Conservation (phyloP, 129 eudicot genomes). For the Flaveria brownii region DNA sequence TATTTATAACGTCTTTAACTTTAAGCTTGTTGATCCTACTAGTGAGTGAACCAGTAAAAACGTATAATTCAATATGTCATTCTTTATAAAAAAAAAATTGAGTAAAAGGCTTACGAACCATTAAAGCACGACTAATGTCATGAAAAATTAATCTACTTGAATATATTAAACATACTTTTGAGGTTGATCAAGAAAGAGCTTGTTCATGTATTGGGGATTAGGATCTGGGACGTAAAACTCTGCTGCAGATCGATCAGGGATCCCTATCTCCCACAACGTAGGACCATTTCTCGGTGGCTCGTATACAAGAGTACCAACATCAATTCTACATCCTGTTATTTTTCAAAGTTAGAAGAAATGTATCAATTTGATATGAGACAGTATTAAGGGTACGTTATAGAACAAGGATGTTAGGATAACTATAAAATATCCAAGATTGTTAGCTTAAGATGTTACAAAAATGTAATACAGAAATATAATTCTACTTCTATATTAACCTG, state of each 20-base stretch:
- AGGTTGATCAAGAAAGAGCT: slow-evolving; percentile 65
- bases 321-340: slow-evolving; percentile 50
- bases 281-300: slow-evolving; percentile 93
- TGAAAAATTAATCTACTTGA: neutral
- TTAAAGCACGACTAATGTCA: too few species aligned
- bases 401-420: neutral
- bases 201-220: slow-evolving; percentile 62
- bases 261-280: slow-evolving; percentile 93
- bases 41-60: too few species aligned
- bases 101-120: too few species aligned
- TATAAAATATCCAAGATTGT: too few species aligned
- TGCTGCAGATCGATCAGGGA: slow-evolving; percentile 92
- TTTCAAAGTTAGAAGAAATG: neutral
- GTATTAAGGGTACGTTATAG: neutral
- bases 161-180: slow-evolving; percentile 53
- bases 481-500: slow-evolving; percentile 48
- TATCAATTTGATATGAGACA: neutral
- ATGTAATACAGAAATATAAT: neutral
- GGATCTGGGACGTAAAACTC: slow-evolving; percentile 84
- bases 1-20: too few species aligned
- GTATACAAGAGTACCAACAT: slow-evolving; percentile 60
- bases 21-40: too few species aligned
- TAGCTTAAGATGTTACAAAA: neutral
- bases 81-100: too few species aligned
- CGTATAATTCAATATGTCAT: neutral